Base-by-base conservation (phyloP, 768 basidiomycete species). In the Pleurotus tuber-regium region DNA sequence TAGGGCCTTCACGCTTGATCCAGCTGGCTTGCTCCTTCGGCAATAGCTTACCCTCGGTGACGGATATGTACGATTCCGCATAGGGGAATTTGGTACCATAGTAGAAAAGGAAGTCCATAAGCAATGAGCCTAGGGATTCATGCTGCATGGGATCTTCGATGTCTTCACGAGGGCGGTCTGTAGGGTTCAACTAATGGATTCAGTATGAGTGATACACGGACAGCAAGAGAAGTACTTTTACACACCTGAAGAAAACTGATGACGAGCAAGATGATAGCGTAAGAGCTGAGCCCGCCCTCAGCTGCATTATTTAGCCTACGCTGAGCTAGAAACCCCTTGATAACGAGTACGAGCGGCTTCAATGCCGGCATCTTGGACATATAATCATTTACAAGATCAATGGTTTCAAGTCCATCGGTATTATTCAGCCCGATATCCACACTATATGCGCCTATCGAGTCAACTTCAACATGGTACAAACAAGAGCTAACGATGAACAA, bases 371-470 rank as follows among this genome's bases (percentile, higher is more conserved):
- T 70, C 25, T 70, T 65, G 41, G 70, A 60, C 26, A 88, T 64
- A 59, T 82, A 80, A 4, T 63, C 59, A 38, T 79, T 78, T 21
- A 89, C 75, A 29, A 82, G 64, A 1, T 70, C 68, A 0, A 80
- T 71, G 0, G 79, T 81, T 11, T 67, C 68, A 21, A 82, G 60
- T 1, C 86, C 87, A 54, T 80, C 79, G 2, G 66, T 64, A 59
- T 83, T 78, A 60, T 87, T 86, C 55, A 89, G 70, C 29, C 79
- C 81, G 33, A 89, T 78, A 60, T 91, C 87, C 38, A 87, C 76
- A 24, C 74, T 73, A 43, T 86, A 68, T 1, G 76, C 73, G 12
- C 82, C 83, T 84, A 55, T 2, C 28, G 16, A 30, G 18, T 6
- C 5, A 16, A 33, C n/a, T 11, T 30, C 31, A 48, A 50, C 16